Conservation (phyloP, 2,329 filamentous ascomycete species). For the Aureobasidium sp. region DNA sequence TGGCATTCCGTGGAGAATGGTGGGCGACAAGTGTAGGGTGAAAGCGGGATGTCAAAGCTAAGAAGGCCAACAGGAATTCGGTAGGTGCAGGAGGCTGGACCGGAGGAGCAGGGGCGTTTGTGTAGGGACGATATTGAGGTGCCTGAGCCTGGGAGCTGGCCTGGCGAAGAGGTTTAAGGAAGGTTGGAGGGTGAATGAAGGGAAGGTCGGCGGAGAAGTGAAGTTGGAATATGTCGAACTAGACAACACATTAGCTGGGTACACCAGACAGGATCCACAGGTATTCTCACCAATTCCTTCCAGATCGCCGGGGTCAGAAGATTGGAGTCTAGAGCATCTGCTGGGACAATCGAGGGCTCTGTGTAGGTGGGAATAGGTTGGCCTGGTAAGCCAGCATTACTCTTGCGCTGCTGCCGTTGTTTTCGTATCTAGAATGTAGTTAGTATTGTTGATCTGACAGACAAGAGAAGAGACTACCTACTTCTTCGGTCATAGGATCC, state of each 20-base stretch:
- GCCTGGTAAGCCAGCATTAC: slow-evolving; percentile 13
- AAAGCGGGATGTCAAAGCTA: slow-evolving; percentile 63
- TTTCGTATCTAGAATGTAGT: neutral
- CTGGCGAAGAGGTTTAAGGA: slow-evolving; percentile 43
- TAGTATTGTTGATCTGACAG: neutral
- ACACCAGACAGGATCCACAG: neutral
- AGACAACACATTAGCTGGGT: slow-evolving; percentile 17
- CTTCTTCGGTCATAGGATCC: slow-evolving; percentile 5
- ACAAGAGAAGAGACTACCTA: neutral
- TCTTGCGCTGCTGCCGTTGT: slow-evolving; percentile 13
- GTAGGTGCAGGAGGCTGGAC: slow-evolving; percentile 47
- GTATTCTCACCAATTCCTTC: slow-evolving; percentile 49
- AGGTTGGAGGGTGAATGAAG: slow-evolving; percentile 61
- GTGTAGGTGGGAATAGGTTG: slow-evolving; percentile 3
- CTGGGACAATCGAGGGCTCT: neutral
- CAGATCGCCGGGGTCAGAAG: slow-evolving; percentile 59
- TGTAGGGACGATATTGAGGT: slow-evolving; percentile 10
- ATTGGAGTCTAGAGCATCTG: slow-evolving; percentile 53
- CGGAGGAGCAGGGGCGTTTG: slow-evolving; percentile 20
- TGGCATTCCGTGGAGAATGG: slow-evolving; percentile 45
- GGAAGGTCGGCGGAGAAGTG: slow-evolving; percentile 67
- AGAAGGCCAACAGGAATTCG: slow-evolving; percentile 56
- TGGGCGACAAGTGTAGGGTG: slow-evolving; percentile 52
- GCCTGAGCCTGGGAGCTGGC: slow-evolving; percentile 20
- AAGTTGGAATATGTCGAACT: slow-evolving; percentile 61